Base-by-base conservation (phyloP, 192 early-diverging fungal species). In the Coemansia sp. region DNA sequence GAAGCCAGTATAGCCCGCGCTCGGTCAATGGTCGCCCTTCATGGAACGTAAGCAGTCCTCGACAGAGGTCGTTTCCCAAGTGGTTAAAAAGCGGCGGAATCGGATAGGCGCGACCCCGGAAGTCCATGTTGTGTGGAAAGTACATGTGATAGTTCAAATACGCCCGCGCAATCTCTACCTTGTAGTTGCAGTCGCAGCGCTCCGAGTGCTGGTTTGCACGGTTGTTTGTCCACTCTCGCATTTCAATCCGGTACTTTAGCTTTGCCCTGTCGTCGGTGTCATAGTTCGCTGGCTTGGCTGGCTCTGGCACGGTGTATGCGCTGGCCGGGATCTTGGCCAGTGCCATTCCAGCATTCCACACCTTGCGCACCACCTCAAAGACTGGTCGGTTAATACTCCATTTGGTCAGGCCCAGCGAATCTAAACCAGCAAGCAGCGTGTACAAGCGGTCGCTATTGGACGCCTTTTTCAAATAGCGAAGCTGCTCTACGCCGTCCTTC, bases 91-190 rank as follows among this genome's bases (percentile, higher is more conserved):
- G 86, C 7, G 90, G 86, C 25, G 95, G 95, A 29, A 98, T 95
- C 37, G 95, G 92, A 58, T 98, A 98, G 4, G 95, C 94, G 51
- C 95, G 89, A 19, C 95, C 95, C 42, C 95, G 86, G 81, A 98
- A 98, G 69, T 98, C 95, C 55, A 96, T 63, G 62, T 93, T 94
- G 73, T 98, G 95, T 14, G 95, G 95, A 70, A 96, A 98, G 75
- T 88, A 98, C 81, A 98, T 90, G 2, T 82, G 82, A 39, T 91
- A 80, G 53, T 89, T 85, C 25, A 92, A 58, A 59, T 93, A 95
- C 18, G 92, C 87, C 51, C 83, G 70, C 9, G 95, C 95, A 72
- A 94, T 94, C 69, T 94, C 93, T 22, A 98, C 81, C 77, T 93
- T 93, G 80, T 95, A 95, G 76, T 95, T 96, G 52, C 86, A 87